These are phyloP conservation scores for Leptodermis oblonga DNA, from an alignment of 257 asterid genomes.

Conservation along the genomic window DNA sequence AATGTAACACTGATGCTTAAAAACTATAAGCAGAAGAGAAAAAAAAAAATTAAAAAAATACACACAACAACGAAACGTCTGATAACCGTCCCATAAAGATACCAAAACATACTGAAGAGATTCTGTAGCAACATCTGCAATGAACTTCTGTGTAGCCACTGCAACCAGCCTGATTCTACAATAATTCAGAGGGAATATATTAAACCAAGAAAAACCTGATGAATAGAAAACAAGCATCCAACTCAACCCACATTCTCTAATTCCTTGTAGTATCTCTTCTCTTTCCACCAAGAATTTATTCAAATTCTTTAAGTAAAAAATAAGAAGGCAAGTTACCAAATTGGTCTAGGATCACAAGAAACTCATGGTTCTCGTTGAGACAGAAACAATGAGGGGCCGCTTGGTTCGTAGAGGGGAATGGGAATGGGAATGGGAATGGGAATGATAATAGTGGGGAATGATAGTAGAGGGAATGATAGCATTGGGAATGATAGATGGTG, in stretches of 20 bases:
- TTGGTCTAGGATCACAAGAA: background rate
- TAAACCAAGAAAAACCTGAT: background rate
- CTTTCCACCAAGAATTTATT: background rate
- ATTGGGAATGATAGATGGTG: no score
- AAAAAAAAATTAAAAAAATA: no score
- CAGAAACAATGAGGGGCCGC: no score
- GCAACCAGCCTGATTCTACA: conserved; percentile 93
- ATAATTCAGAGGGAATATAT: background rate
- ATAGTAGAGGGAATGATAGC: no score
- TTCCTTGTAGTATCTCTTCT: background rate
- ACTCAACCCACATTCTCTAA: background rate
- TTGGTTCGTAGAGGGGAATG: no score
- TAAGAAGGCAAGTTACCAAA: background rate
- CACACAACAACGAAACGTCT: background rate
- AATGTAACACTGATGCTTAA: background rate
- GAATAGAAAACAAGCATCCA: background rate
- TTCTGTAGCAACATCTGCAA: conserved; percentile 93
- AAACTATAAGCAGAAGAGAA: background rate
- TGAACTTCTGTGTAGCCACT: conserved; percentile 97
- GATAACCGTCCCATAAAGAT: background rate
- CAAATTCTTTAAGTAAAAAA: background rate
- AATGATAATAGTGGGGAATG: background rate
- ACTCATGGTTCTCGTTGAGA: no score
- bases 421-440: background rate
- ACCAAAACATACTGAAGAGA: conserved; percentile 81